Base-by-base conservation (phyloP, 2,329 filamentous ascomycete genomes). In the Botryotinia narcissicola region DNA sequence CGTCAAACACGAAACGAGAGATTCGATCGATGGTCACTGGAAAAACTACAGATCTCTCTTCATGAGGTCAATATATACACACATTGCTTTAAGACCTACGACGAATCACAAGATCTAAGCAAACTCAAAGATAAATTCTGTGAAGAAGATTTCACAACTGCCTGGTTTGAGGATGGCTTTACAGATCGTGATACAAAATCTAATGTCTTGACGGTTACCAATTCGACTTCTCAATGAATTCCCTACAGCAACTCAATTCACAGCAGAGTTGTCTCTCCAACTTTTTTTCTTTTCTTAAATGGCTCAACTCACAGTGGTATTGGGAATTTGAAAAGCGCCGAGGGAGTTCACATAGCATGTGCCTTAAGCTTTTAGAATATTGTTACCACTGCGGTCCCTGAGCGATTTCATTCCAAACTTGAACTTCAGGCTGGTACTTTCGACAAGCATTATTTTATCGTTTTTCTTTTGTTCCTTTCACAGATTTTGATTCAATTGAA, bases 1-100 rank as follows among this genome's bases (percentile, higher is more conserved):
- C 54, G n/a, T 69, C 42, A 74, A 59, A 35, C 70, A 5, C 22
- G 63, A 7, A 70, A 71, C 60, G 61, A 72, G 22, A 48, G 72
- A 10, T 76, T 80, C 32, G 77, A 79, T 74, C 35, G 75, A 32
- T 80, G 78, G 76, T 67, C 79, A 12, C 54, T 80, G 9, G 29
- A 74, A 6, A 73, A 68, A 0, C 66, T 79, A 10, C 75, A 72
- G 4, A 63, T 57, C 16, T 79, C 78, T 9, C 63, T 77, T 37
- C 32, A 78, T 22, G 76, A 77, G 44, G 76, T 79, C 12, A 73
- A 73, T 35, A 57, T 76, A 7, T 74, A 79, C 8, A 76, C 75
- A 18, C 76, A 59, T 40, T 40, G 7, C 14, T 25, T n/a, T 3
- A 6, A 18, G 20, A 20, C 64, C 71, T 29, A 48, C 62, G 32